phyloP scores from a whole-genome alignment of 2,329 filamentous ascomycete genomes.

The Cryphonectria parasitica region DNA sequence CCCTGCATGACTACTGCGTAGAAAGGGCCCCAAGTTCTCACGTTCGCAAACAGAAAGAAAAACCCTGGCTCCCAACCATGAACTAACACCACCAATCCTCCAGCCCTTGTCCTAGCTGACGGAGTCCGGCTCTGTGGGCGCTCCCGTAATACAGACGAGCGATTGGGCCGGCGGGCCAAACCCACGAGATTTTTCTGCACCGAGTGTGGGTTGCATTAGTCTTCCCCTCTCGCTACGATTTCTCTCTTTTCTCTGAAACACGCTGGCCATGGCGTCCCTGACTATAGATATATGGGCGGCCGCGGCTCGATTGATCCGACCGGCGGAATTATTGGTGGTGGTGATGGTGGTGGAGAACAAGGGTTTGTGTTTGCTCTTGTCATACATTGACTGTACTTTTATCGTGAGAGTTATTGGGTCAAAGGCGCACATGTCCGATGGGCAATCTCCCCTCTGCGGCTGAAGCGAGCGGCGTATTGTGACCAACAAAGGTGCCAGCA shows the following conservation, averaged over 20 bases:
- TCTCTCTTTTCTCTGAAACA: neutral
- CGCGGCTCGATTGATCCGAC: neutral
- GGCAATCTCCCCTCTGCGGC: neutral
- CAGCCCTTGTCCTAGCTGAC: neutral
- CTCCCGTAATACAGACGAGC: neutral
- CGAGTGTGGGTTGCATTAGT: slow-evolving; percentile 1
- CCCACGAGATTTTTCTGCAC: neutral
- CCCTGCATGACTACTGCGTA: neutral
- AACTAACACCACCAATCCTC: neutral
- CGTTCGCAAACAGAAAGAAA: neutral
- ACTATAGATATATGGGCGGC: neutral
- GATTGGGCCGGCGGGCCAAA: neutral
- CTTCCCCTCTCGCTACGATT: neutral
- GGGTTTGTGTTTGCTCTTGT: neutral
- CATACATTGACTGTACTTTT: neutral
- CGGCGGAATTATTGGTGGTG: neutral
- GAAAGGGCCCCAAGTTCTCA: neutral
- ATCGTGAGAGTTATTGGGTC: no score
- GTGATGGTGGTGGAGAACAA: neutral
- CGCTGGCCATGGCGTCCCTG: neutral
- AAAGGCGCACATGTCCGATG: neutral
- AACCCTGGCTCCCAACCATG: neutral
- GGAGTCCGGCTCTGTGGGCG: neutral
- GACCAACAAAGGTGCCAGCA: neutral
- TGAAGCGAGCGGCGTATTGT: neutral